These are phyloP conservation scores for Thermomucor indicae-seudaticae DNA, from an alignment of 371 early-diverging fungal species.

Conservation along the genomic window DNA sequence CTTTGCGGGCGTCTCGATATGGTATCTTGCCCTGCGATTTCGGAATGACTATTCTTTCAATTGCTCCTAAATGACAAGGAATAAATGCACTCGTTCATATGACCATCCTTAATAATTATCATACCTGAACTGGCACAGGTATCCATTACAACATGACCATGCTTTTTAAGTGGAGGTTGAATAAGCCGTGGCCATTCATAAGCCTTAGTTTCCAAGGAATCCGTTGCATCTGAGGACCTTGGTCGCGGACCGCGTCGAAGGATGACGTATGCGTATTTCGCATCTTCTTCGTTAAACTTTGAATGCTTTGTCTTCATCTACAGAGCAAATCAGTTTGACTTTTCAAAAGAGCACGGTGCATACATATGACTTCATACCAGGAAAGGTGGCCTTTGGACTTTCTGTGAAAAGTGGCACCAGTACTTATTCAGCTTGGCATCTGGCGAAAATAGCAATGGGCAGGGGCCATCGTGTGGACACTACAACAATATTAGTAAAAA, in stretches of 20 bases:
- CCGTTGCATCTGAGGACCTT: neutral
- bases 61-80: constrained; percentile 22
- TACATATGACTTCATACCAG: constrained; percentile 34
- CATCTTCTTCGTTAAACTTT: constrained; percentile 64
- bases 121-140: constrained; percentile 55
- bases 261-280: constrained; percentile 78
- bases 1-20: constrained; percentile 76
- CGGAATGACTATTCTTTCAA: constrained; percentile 71
- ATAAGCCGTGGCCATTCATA: constrained; percentile 73
- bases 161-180: constrained; percentile 70
- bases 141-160: constrained; percentile 75
- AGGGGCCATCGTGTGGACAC: constrained; percentile 74
- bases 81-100: neutral
- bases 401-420: constrained; percentile 89
- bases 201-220: constrained; percentile 35
- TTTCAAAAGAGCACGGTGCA: neutral
- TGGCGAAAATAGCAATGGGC: constrained; percentile 58
- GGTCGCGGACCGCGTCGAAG: constrained; percentile 68
- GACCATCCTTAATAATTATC: neutral
- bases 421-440: constrained; percentile 36
- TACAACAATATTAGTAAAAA: constrained; percentile 12
- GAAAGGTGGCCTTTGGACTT: constrained; percentile 67
- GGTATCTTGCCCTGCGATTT: constrained; percentile 72
- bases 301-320: constrained; percentile 74
- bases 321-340: neutral